Evolutionary conservation across 2,329 filamentous ascomycete species (phyloP).

Genomic region (Aureobasidium sp.): DNA sequence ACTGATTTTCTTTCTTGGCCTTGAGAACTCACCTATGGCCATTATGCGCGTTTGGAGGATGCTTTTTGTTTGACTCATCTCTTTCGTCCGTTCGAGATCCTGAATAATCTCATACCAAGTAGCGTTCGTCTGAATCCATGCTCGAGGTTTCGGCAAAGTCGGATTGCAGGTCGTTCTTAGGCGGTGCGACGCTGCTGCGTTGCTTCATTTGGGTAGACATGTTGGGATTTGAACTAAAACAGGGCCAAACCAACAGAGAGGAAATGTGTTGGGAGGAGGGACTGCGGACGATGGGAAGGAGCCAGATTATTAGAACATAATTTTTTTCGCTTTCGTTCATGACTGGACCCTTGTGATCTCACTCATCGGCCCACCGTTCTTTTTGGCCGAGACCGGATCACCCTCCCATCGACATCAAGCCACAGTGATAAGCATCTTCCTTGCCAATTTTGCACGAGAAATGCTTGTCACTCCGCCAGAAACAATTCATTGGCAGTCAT

Average conservation of each 20-base stretch:
- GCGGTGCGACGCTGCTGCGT: slow-evolving; percentile 19
- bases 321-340: slow-evolving; percentile 6
- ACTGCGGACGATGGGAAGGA: slow-evolving; percentile 10
- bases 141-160: slow-evolving; percentile 28
- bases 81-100: slow-evolving; percentile 20
- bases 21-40: slow-evolving; percentile 27
- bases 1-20: slow-evolving; percentile 14
- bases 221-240: background rate
- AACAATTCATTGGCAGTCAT: too few species aligned
- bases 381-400: slow-evolving; percentile 8
- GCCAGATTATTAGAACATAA: slow-evolving; percentile 10
- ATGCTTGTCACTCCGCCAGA: too few species aligned
- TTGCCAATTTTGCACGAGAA: background rate
- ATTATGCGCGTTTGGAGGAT: slow-evolving; percentile 17
- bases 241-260: background rate
- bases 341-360: slow-evolving; percentile 5
- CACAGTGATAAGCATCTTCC: slow-evolving; percentile 3
- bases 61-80: slow-evolving; percentile 18
- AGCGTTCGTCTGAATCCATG: slow-evolving; percentile 32
- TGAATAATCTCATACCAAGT: slow-evolving; percentile 28
- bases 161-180: slow-evolving; percentile 29
- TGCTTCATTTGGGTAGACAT: slow-evolving; percentile 13
- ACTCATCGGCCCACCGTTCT: slow-evolving; percentile 6
- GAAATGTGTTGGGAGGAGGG: slow-evolving; percentile 2
- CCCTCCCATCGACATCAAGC: slow-evolving; percentile 5